phyloP scores from a whole-genome alignment of 768 basidiomycete genomes.

The Leccinum fibrillosum region DNA sequence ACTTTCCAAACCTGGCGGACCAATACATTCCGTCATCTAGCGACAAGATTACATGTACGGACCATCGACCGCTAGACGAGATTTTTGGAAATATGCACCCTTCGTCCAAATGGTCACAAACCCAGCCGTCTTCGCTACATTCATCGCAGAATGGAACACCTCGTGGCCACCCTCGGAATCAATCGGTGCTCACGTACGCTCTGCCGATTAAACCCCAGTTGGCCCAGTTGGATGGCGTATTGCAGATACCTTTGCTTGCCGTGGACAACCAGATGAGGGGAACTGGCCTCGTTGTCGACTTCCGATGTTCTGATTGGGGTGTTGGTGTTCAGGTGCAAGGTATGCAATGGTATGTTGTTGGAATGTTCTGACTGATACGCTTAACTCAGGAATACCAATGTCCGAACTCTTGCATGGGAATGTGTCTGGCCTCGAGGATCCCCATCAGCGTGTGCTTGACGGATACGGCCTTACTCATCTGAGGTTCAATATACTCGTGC shows the following conservation, averaged over 20 bases:
- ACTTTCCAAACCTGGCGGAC: constrained; percentile 9
- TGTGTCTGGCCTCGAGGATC: constrained; percentile 16
- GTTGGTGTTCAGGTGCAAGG: constrained; percentile 22
- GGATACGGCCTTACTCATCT: constrained; percentile 16
- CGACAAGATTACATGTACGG: constrained; percentile 27
- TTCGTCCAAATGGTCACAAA: background rate
- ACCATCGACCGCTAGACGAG: constrained; percentile 27
- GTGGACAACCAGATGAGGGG: constrained; percentile 21
- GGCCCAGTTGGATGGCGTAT: constrained; percentile 17
- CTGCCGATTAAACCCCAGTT: constrained; percentile 19
- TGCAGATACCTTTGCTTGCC: constrained; percentile 22
- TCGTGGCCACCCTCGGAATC: background rate
- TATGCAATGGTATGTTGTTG: background rate
- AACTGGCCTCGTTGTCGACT: constrained; percentile 18
- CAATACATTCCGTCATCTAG: constrained; percentile 28
- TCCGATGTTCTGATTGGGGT: constrained; percentile 21
- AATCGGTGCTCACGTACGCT: constrained; percentile 14
- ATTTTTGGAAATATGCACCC: constrained; percentile 18
- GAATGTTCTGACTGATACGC: background rate
- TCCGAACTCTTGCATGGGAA: constrained; percentile 22
- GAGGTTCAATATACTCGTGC: constrained; percentile 23
- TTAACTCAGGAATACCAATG: constrained; percentile 23
- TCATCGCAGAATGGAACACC: constrained; percentile 1
- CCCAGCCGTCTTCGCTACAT: background rate
- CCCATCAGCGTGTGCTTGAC: constrained; percentile 20